Evolutionary conservation across 805 yeast species (phyloP).

Genomic region (Wickerhamomyces strasburgensis): DNA sequence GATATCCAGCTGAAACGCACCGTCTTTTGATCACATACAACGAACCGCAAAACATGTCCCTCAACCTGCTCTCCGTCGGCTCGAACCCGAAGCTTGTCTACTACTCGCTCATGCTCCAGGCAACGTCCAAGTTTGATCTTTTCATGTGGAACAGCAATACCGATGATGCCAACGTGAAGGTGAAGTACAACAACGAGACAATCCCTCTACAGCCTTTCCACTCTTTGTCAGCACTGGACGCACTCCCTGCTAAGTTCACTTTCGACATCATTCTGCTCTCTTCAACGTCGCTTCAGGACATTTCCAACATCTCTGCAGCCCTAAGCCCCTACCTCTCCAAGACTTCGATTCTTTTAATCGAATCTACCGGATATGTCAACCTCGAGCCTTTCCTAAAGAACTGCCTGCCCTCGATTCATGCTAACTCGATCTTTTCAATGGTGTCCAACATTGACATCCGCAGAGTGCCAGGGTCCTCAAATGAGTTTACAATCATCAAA

Average conservation of each 20-base stretch:
- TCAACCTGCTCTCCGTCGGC: slow-evolving; percentile 40
- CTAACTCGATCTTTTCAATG: slow-evolving; percentile 21
- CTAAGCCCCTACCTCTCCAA: slow-evolving; percentile 34
- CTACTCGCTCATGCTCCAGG: slow-evolving; percentile 53
- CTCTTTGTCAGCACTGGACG: too few relatives aligned
- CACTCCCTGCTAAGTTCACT: slow-evolving; percentile 8
- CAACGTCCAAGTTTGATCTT: slow-evolving; percentile 37
- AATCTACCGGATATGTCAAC: slow-evolving; percentile 67
- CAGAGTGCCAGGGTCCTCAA: slow-evolving; percentile 4
- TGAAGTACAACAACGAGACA: slow-evolving; percentile 5
- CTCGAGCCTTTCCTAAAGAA: slow-evolving; percentile 68
- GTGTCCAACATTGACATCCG: slow-evolving; percentile 20
- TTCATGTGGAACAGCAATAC: slow-evolving; percentile 35
- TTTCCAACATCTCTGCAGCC: slow-evolving; percentile 37
- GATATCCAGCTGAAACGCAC: background rate
- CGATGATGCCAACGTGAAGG: slow-evolving; percentile 1
- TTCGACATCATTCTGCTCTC: slow-evolving; percentile 44
- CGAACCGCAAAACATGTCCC: background rate
- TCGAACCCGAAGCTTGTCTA: slow-evolving; percentile 52
- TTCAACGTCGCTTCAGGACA: slow-evolving; percentile 46
- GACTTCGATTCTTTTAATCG: slow-evolving; percentile 54
- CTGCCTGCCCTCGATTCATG: slow-evolving; percentile 38
- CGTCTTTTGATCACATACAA: too few relatives aligned
- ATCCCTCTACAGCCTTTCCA: too few relatives aligned
- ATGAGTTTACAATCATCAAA: slow-evolving; percentile 22